Conservation (phyloP, 495 filamentous ascomycete genomes). For the Glonium stellatum region DNA sequence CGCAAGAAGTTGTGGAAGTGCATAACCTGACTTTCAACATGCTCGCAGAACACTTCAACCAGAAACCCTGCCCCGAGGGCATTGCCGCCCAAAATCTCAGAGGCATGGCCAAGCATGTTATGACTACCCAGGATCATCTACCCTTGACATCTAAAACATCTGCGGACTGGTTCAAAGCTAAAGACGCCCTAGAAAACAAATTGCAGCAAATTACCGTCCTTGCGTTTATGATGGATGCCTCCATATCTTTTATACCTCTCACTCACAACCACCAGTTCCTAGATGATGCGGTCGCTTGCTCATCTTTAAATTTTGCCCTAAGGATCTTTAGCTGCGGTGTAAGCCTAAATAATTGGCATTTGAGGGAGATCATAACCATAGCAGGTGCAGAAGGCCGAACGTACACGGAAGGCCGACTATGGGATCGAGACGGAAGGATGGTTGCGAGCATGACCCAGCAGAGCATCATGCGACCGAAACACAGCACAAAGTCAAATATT, state of each 20-base stretch:
- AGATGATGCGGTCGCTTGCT: slow-evolving; percentile 16
- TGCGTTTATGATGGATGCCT: slow-evolving; percentile 21
- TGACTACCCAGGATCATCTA: slow-evolving; percentile 23
- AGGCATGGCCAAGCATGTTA: slow-evolving; percentile 14
- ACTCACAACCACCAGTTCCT: slow-evolving; percentile 10
- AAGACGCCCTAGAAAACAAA: not conserved
- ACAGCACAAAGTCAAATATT: too few species aligned
- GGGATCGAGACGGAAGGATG: slow-evolving; percentile 14
- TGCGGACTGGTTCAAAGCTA: slow-evolving; percentile 18
- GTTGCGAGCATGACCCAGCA: slow-evolving; percentile 25
- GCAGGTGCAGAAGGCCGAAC: slow-evolving; percentile 17
- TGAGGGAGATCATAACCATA: slow-evolving; percentile 14
- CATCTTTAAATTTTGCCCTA: slow-evolving; percentile 21
- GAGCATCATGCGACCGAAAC: slow-evolving; percentile 16
- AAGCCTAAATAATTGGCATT: slow-evolving; percentile 14
- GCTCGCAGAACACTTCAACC: slow-evolving; percentile 6
- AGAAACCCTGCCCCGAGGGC: slow-evolving; percentile 16
- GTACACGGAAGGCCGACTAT: slow-evolving; percentile 19
- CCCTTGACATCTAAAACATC: slow-evolving; percentile 11
- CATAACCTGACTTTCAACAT: slow-evolving; percentile 6
- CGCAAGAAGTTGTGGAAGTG: slow-evolving; percentile 2
- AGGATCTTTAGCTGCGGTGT: slow-evolving; percentile 16
- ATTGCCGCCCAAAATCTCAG: slow-evolving; percentile 17
- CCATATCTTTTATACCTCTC: slow-evolving; percentile 15
- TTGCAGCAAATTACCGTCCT: slow-evolving; percentile 12